Evolutionary conservation across 108 stramenopile genomes (phyloP).

Genomic region (Pseudonitzschia multiseries): DNA sequence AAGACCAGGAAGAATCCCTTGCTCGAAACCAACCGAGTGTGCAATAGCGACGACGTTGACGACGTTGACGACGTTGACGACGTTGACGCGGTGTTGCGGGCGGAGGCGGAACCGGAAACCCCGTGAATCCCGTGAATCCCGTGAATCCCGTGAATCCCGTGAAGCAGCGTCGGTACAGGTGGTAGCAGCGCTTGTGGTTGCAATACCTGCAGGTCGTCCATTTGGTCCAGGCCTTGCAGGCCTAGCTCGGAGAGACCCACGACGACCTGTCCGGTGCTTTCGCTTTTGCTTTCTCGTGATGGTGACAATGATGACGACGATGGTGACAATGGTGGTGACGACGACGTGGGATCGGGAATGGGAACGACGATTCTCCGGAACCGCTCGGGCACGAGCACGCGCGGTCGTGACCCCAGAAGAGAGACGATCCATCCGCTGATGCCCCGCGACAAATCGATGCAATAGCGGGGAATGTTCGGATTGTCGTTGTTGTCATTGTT

Average conservation of each 20-base stretch:
- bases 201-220: conserved; percentile 45
- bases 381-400: conserved; percentile 28
- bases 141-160: background rate
- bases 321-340: no score
- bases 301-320: no score
- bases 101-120: no score
- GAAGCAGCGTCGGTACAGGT: no score
- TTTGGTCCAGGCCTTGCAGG: conserved; percentile 55
- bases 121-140: no score
- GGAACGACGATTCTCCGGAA: conserved; percentile 48
- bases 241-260: conserved; percentile 33
- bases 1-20: conserved; percentile 39
- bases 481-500: conserved; percentile 17
- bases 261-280: conserved; percentile 22
- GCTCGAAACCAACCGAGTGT: conserved; percentile 4
- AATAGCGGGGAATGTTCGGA: conserved; percentile 32
- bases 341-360: conserved; percentile 47
- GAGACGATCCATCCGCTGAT: conserved; percentile 61
- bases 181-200: background rate
- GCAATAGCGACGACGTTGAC: conserved; percentile 16
- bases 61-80: background rate
- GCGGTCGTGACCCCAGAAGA: conserved; percentile 26
- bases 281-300: conserved; percentile 12
- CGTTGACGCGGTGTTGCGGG: no score
- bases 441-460: conserved; percentile 62